These are phyloP conservation scores for Xylaria flabelliformis DNA, from an alignment of 495 filamentous ascomycete genomes.

Conservation along the genomic window DNA sequence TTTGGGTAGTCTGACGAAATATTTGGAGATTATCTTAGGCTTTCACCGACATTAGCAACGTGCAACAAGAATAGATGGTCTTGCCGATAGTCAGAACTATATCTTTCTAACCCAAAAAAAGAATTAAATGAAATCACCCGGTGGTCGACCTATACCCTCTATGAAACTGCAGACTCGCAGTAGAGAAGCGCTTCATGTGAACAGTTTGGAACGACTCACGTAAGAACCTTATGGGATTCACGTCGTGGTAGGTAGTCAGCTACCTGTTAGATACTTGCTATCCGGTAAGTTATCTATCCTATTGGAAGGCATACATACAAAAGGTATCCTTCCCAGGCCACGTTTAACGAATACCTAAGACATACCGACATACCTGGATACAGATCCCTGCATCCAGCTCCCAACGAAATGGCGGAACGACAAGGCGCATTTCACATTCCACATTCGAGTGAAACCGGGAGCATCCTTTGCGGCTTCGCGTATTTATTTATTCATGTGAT, in stretches of 20 bases:
- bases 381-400: constrained; percentile 20
- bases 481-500: neutral
- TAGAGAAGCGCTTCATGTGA: neutral
- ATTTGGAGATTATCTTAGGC: neutral
- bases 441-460: constrained; percentile 16
- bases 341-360: neutral
- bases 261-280: neutral
- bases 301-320: no score
- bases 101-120: no score
- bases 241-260: neutral
- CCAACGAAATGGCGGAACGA: neutral
- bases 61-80: neutral
- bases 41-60: neutral
- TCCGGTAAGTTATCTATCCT: neutral
- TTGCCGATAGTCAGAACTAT: neutral
- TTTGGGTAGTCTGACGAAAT: neutral
- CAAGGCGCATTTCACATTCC: constrained; percentile 7
- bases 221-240: neutral
- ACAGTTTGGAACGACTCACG: neutral
- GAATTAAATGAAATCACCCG: neutral
- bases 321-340: neutral
- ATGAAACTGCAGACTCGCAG: neutral
- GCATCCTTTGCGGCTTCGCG: constrained; percentile 17
- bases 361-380: neutral
- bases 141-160: neutral